Evolutionary conservation across 495 filamentous ascomycete species (phyloP).

Genomic region (Aspergillus saccharolyticus): DNA sequence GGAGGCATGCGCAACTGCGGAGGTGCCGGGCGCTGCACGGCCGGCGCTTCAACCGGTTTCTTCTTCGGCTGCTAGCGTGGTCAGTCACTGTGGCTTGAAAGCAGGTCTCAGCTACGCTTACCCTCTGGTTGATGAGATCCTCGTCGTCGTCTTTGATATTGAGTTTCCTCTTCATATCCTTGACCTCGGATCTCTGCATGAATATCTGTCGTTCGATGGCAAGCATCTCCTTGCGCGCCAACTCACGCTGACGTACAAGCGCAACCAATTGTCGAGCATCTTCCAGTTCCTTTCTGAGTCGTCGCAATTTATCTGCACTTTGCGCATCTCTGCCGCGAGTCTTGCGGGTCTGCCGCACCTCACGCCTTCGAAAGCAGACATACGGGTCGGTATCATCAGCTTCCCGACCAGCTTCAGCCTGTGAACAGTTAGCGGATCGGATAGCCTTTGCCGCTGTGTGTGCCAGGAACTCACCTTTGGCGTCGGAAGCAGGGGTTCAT

Average conservation of each 20-base stretch:
- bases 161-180: conserved; percentile 81
- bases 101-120: conserved; percentile 33
- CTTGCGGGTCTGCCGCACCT: conserved; percentile 90
- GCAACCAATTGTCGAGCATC: conserved; percentile 76
- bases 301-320: conserved; percentile 89
- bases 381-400: conserved; percentile 95
- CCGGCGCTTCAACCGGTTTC: conserved; percentile 51
- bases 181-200: conserved; percentile 69
- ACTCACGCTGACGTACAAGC: conserved; percentile 71
- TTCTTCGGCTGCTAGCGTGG: conserved; percentile 58
- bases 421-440: conserved; percentile 25
- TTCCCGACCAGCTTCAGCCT: conserved; percentile 88
- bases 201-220: conserved; percentile 70
- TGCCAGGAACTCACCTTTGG: conserved; percentile 56
- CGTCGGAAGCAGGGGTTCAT: conserved; percentile 62
- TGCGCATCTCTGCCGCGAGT: conserved; percentile 91
- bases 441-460: background rate
- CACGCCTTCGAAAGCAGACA: conserved; percentile 94
- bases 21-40: conserved; percentile 50
- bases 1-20: conserved; percentile 62
- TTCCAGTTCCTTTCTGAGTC: conserved; percentile 86
- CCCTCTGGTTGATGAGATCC: conserved; percentile 90
- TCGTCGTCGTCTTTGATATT: conserved; percentile 91
- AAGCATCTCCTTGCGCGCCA: conserved; percentile 70
- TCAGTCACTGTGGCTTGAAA: conserved; percentile 29